Evolutionary conservation across 192 early-diverging fungal species (phyloP).

Genomic region (Gamsiella multidivaricata): DNA sequence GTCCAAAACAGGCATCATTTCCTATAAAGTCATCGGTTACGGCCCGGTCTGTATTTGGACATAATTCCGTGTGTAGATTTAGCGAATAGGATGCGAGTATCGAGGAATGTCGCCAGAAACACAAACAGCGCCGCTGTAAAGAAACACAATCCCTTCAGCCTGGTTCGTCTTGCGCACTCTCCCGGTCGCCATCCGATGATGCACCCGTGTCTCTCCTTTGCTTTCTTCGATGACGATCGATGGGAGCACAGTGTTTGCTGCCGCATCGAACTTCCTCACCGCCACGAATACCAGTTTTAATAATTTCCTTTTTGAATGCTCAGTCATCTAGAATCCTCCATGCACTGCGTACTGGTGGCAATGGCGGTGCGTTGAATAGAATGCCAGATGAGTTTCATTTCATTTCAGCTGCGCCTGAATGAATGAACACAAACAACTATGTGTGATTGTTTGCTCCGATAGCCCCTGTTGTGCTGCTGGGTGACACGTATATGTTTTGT

Average conservation of each 20-base stretch:
- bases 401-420: conserved; percentile 2
- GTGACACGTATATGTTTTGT: not conserved
- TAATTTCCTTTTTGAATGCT: conserved; percentile 4
- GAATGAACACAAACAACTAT: not conserved
- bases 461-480: not conserved
- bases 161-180: not conserved
- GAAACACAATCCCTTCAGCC: not conserved
- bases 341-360: too few relatives aligned
- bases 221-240: not conserved
- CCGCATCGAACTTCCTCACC: not conserved
- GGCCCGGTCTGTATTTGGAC: conserved; percentile 17
- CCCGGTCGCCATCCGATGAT: not conserved
- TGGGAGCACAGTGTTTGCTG: not conserved
- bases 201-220: conserved; percentile 3
- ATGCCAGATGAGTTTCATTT: not conserved
- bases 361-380: too few relatives aligned
- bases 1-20: not conserved
- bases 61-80: conserved; percentile 9
- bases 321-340: conserved; percentile 8
- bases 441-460: not conserved
- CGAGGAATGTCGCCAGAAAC: conserved; percentile 2
- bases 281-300: not conserved
- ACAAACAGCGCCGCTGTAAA: not conserved
- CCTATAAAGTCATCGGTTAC: conserved; percentile 8
- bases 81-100: conserved; percentile 3